Evolutionary conservation across 257 asterid species (phyloP).

Genomic region (Paulownia fortunei): DNA sequence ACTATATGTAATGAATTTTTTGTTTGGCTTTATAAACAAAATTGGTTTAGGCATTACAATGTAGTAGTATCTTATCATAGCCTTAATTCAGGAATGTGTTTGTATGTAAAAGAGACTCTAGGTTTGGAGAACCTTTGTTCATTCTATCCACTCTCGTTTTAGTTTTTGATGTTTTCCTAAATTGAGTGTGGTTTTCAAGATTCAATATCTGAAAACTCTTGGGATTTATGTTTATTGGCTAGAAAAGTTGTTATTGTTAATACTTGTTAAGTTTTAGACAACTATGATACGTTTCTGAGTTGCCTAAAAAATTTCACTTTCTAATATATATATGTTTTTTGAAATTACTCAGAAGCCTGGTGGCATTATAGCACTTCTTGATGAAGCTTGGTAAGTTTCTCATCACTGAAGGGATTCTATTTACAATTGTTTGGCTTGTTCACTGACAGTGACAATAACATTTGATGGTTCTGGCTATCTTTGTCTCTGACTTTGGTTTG

Average conservation of each 20-base stretch:
- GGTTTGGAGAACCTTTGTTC: background rate
- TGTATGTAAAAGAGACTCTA: background rate
- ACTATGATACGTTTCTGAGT: no score
- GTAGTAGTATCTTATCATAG: background rate
- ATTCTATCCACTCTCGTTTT: no score
- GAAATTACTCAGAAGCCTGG: slow-evolving; percentile 77
- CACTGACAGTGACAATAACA: background rate
- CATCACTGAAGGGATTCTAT: background rate
- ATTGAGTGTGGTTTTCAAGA: no score
- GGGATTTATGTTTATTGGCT: background rate
- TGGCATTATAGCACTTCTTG: slow-evolving; percentile 88
- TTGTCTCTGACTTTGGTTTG: slow-evolving; percentile 22
- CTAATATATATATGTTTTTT: slow-evolving; percentile 24
- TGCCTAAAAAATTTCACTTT: background rate
- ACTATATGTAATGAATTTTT: background rate
- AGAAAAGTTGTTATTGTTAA: background rate
- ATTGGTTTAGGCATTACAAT: background rate
- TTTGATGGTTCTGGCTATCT: slow-evolving; percentile 13
- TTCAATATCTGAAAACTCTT: background rate
- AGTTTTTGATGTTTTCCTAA: no score
- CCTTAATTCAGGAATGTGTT: background rate
- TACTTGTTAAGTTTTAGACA: background rate
- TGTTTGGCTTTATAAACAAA: background rate
- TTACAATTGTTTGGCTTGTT: slow-evolving; percentile 1
- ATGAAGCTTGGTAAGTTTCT: slow-evolving; percentile 87